A percentile compares a stretch with the other conserved stretches of the same genome.
Conservation (phyloP, 148 eudicot species). For the Cornus suecica region DNA sequence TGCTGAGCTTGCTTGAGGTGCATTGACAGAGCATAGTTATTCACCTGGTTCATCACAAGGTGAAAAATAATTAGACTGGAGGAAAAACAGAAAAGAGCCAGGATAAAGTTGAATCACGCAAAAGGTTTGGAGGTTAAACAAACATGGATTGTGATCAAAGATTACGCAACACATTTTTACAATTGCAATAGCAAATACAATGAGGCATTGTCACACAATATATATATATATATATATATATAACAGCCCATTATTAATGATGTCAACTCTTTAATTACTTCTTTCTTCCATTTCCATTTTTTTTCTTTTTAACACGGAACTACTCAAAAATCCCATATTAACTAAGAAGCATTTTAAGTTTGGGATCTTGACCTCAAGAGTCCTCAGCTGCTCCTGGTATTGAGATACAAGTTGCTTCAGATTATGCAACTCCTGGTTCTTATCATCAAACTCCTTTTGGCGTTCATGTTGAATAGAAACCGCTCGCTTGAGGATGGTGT, state of each 20-base stretch:
- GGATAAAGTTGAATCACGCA: background rate
- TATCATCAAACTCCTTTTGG: constrained; percentile 73
- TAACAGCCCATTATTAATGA: no score
- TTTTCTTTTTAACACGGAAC: background rate
- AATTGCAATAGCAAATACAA: background rate
- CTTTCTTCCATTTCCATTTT: background rate
- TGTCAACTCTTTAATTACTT: background rate
- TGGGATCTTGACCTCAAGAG: constrained; percentile 57
- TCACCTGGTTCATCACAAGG: constrained; percentile 38
- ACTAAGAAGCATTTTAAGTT: constrained; percentile 1
- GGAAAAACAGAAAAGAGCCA: background rate
- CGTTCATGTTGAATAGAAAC: constrained; percentile 85
- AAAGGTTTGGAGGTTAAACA: background rate
- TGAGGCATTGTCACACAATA: background rate
- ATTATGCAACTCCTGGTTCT: constrained; percentile 57
- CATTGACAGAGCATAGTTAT: constrained; percentile 63
- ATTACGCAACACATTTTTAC: background rate
- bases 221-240: no score
- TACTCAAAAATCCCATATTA: background rate
- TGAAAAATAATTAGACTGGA: background rate
- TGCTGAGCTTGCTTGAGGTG: constrained; percentile 79
- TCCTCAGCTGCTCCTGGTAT: constrained; percentile 82
- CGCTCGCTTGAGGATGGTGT: constrained; percentile 68
- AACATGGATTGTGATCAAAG: background rate
- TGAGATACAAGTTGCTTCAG: constrained; percentile 73